A percentile compares a stretch with the other conserved stretches of the same genome.
phyloP scores from a whole-genome alignment of 768 basidiomycete genomes.

The Leccinum variicolor region DNA sequence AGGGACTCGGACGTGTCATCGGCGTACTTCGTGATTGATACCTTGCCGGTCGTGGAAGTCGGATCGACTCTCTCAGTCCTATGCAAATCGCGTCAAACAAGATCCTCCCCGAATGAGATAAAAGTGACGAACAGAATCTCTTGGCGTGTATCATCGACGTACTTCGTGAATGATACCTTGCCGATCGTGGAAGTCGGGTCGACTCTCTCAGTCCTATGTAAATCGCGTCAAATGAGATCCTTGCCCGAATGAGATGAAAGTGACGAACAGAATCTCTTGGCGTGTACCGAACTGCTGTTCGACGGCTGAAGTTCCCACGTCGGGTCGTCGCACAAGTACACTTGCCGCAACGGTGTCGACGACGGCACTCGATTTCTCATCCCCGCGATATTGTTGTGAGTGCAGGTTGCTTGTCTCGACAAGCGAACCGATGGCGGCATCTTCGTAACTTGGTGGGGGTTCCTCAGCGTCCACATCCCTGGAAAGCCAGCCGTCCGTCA shows the following conservation, averaged over 20 bases:
- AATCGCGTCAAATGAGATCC: neutral
- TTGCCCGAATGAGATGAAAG: neutral
- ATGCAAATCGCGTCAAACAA: neutral
- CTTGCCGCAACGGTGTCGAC: neutral
- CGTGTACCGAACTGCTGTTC: neutral
- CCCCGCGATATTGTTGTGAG: neutral
- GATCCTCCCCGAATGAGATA: neutral
- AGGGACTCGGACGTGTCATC: neutral
- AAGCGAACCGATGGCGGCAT: neutral
- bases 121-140: neutral
- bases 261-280: neutral
- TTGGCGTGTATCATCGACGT: neutral
- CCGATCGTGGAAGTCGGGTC: neutral
- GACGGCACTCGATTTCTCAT: neutral
- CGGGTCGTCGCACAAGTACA: neutral
- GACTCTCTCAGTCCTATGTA: neutral
- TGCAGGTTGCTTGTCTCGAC: too few species aligned
- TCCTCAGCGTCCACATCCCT: neutral
- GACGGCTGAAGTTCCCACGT: neutral
- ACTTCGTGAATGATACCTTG: neutral
- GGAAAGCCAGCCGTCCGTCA: neutral
- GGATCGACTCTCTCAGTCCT: neutral
- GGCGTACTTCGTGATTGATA: neutral
- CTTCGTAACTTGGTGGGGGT: constrained; percentile 17
- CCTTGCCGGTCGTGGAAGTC: neutral